Conservation (phyloP, 2,329 filamentous ascomycete species). For the Macrophomina tecta region DNA sequence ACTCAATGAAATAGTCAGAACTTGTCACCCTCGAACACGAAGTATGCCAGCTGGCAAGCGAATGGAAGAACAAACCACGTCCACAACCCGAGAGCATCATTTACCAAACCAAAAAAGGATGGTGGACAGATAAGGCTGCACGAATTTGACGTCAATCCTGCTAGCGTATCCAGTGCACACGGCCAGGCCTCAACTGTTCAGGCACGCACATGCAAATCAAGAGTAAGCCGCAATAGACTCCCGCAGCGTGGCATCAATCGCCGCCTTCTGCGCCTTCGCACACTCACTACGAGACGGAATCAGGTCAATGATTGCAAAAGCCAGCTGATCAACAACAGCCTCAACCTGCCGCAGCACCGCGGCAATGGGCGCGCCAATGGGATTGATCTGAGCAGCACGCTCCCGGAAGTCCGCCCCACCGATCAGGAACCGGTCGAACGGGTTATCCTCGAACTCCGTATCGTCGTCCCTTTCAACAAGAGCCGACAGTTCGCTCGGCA, state of each 20-base stretch:
- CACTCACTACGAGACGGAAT: constrained; percentile 29
- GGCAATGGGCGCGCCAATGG: constrained; percentile 26
- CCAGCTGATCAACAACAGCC: constrained; percentile 27
- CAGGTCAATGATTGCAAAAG: constrained; percentile 25
- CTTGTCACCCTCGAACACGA: too few relatives aligned
- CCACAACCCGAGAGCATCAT: too few relatives aligned
- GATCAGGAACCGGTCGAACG: neutral
- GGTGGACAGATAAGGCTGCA: too few relatives aligned
- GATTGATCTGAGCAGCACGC: neutral
- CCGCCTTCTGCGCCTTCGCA: constrained; percentile 27
- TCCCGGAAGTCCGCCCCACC: neutral
- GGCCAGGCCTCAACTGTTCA: neutral
- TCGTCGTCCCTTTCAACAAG: neutral
- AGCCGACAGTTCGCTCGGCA: neutral
- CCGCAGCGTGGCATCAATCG: constrained; percentile 25
- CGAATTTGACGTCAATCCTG: too few relatives aligned
- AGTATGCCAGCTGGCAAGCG: too few relatives aligned
- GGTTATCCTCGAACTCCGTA: too few relatives aligned
- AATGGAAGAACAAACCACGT: too few relatives aligned
- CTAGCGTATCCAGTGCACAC: too few relatives aligned
- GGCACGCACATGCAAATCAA: neutral
- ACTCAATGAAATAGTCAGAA: too few relatives aligned
- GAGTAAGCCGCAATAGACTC: constrained; percentile 28
- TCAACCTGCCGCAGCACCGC: constrained; percentile 28
- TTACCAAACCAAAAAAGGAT: too few relatives aligned